Evolutionary conservation across 352 stramenopile genomes (phyloP).

Genomic region (Globisporangium iwayamae): DNA sequence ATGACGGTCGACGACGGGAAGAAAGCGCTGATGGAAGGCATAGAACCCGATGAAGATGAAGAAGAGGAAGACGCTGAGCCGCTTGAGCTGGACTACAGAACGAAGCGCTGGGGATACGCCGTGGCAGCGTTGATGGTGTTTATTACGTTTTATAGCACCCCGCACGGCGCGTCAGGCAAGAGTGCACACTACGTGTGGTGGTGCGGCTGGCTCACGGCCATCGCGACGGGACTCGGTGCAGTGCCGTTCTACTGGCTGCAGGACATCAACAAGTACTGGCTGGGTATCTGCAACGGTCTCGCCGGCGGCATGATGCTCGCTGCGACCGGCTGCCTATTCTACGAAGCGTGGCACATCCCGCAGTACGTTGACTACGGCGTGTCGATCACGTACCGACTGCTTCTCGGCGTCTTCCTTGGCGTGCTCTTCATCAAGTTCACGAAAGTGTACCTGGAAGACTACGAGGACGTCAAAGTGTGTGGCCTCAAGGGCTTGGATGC

Average conservation of each 20-base stretch:
- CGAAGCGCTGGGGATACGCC: slow-evolving; percentile 40
- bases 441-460: slow-evolving; percentile 92
- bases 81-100: slow-evolving; percentile 20
- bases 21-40: slow-evolving; percentile 12
- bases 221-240: slow-evolving; percentile 93
- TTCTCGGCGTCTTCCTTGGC: slow-evolving; percentile 88
- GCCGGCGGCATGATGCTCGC: slow-evolving; percentile 98
- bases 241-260: slow-evolving; percentile 93
- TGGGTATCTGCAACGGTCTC: slow-evolving; percentile 93
- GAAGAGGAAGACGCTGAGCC: slow-evolving; percentile 16
- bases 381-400: slow-evolving; percentile 72
- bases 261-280: slow-evolving; percentile 92
- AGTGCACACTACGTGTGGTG: slow-evolving; percentile 93
- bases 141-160: slow-evolving; percentile 66
- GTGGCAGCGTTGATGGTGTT: slow-evolving; percentile 47
- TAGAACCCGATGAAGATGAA: slow-evolving; percentile 3
- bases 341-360: slow-evolving; percentile 89
- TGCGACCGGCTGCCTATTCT: slow-evolving; percentile 93
- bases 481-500: slow-evolving; percentile 79
- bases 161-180: slow-evolving; percentile 39
- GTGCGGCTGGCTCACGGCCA: slow-evolving; percentile 96
- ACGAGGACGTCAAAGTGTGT: slow-evolving; percentile 93
- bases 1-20: slow-evolving; percentile 15
- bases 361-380: slow-evolving; percentile 69
- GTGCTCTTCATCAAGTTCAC: slow-evolving; percentile 97